Evolutionary conservation across 2,329 filamentous ascomycete species (phyloP).

Genomic region (Penicillium sp.): DNA sequence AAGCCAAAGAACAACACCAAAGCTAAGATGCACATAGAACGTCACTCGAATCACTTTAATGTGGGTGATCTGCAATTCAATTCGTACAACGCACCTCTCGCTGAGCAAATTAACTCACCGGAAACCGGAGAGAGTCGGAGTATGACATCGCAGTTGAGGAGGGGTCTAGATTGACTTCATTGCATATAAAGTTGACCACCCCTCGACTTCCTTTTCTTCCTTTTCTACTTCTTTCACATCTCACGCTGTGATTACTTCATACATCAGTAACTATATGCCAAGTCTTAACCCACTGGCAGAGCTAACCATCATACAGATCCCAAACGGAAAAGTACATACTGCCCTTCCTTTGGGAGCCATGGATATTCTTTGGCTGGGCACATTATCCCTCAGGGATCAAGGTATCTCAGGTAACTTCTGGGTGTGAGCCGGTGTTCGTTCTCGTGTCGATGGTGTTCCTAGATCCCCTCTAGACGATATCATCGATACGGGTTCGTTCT

Average conservation of each 20-base stretch:
- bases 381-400: conserved; percentile 46
- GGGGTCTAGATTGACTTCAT: conserved; percentile 20
- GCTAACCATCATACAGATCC: conserved; percentile 19
- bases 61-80: conserved; percentile 1
- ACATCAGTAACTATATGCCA: conserved; percentile 21
- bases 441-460: conserved; percentile 31
- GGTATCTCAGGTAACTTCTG: conserved; percentile 50
- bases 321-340: conserved; percentile 24
- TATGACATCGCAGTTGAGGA: conserved; percentile 6
- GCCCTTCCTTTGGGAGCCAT: conserved; percentile 37
- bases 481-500: conserved; percentile 40
- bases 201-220: conserved; percentile 13
- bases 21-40: neutral
- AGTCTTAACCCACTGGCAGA: neutral
- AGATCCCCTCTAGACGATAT: conserved; percentile 9
- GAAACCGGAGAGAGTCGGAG: conserved; percentile 21
- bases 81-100: conserved; percentile 5
- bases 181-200: conserved; percentile 41
- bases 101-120: conserved; percentile 12
- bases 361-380: conserved; percentile 41
- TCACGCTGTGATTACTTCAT: conserved; percentile 5
- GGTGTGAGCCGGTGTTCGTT: conserved; percentile 68
- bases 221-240: conserved; percentile 13
- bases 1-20: neutral
- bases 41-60: neutral